phyloP scores from a whole-genome alignment of 2,329 filamentous ascomycete genomes.

The Hypoxylon sp. region DNA sequence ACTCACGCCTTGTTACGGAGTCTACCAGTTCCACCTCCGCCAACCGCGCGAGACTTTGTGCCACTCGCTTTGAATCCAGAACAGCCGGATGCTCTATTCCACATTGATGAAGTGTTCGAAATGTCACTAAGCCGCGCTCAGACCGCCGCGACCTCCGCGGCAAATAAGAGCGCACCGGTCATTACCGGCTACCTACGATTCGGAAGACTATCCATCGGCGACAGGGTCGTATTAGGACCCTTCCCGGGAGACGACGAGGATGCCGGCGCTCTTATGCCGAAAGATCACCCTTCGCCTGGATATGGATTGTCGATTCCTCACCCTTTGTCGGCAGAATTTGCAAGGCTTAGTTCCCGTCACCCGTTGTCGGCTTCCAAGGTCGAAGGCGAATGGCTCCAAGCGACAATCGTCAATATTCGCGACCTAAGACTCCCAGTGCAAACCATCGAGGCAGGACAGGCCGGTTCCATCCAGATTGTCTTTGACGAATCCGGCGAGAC shows the following conservation, averaged over 20 bases:
- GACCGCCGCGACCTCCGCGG: constrained; percentile 47
- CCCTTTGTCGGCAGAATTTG: constrained; percentile 65
- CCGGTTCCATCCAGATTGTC: constrained; percentile 86
- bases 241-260: constrained; percentile 71
- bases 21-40: constrained; percentile 74
- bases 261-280: constrained; percentile 54
- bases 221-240: constrained; percentile 82
- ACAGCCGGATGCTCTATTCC: constrained; percentile 76
- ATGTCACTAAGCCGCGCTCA: constrained; percentile 72
- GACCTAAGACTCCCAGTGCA: constrained; percentile 88
- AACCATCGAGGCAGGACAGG: constrained; percentile 81
- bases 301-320: constrained; percentile 66
- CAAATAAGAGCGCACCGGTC: constrained; percentile 62
- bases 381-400: constrained; percentile 80
- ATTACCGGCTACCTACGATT: constrained; percentile 87
- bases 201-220: constrained; percentile 80
- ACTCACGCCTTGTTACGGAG: constrained; percentile 83
- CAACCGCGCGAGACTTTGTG: constrained; percentile 66
- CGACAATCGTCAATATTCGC: constrained; percentile 85
- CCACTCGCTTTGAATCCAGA: constrained; percentile 68
- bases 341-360: constrained; percentile 64
- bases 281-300: constrained; percentile 61
- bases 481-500: constrained; percentile 59
- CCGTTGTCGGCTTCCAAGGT: constrained; percentile 63
- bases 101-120: constrained; percentile 90